These are phyloP conservation scores for Luzula sylvatica DNA, from an alignment of 176 grass and related monocot genomes.

Conservation along the genomic window DNA sequence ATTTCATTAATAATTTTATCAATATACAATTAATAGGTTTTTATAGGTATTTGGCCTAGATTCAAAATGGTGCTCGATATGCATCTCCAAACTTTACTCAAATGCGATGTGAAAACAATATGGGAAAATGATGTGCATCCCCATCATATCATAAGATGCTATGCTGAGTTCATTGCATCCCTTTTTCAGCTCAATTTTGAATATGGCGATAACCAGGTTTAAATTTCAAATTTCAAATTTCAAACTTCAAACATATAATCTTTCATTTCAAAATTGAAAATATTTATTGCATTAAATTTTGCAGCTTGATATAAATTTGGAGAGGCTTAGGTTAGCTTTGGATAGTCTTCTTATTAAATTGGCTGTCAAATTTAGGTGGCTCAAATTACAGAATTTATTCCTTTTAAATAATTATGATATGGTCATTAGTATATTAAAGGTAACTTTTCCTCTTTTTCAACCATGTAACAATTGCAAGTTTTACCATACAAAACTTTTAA, in stretches of 20 bases:
- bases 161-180: conserved; percentile 75
- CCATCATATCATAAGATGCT: conserved; percentile 68
- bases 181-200: conserved; percentile 79
- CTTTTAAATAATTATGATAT: conserved; percentile 98
- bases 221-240: conserved; percentile 11
- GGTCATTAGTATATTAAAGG: conserved; percentile 79
- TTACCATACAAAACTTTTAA: background rate
- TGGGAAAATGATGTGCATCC: conserved; percentile 70
- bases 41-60: conserved; percentile 68
- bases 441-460: conserved; percentile 16
- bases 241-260: conserved; percentile 3
- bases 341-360: conserved; percentile 62
- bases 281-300: conserved; percentile 23
- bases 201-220: conserved; percentile 91
- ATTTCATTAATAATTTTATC: conserved; percentile 7
- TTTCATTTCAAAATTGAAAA: no score
- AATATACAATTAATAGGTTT: conserved; percentile 27
- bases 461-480: background rate
- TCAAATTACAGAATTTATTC: conserved; percentile 62
- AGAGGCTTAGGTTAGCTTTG: conserved; percentile 52
- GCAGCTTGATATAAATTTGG: conserved; percentile 77
- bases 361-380: conserved; percentile 39
- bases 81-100: conserved; percentile 64
- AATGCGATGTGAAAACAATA: conserved; percentile 41
- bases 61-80: conserved; percentile 89